Evolutionary conservation across 352 stramenopile genomes (phyloP).

Genomic region (Pythium rishiriense): DNA sequence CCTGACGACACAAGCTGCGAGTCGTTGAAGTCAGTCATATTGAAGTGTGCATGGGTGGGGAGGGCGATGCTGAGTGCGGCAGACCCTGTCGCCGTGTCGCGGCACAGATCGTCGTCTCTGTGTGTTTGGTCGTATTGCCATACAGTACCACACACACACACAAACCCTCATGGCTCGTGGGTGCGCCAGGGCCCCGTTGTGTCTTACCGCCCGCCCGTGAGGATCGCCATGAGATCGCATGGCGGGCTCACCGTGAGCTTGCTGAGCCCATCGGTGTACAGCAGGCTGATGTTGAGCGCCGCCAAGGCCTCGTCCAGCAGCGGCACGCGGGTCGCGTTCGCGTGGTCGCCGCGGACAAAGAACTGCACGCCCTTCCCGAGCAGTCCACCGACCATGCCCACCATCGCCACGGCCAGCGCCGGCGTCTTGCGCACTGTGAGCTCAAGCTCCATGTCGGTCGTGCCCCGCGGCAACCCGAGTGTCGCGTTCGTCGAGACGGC

Average conservation of each 20-base stretch:
- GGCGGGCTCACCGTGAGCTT: slow-evolving; percentile 32
- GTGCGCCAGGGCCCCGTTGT: too few species aligned
- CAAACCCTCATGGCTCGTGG: too few species aligned
- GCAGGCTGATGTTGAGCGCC: slow-evolving; percentile 56
- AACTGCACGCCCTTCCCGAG: slow-evolving; percentile 43
- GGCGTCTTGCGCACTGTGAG: slow-evolving; percentile 40
- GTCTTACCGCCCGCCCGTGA: slow-evolving; percentile 13
- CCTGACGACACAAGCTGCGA: too few species aligned
- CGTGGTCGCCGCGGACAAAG: slow-evolving; percentile 55
- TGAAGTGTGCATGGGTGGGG: too few species aligned
- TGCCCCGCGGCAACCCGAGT: slow-evolving; percentile 32
- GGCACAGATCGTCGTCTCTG: too few species aligned
- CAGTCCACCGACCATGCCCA: slow-evolving; percentile 44
- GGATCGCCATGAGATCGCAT: slow-evolving; percentile 21
- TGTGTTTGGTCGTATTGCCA: background rate
- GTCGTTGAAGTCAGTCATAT: too few species aligned
- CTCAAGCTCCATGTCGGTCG: slow-evolving; percentile 50
- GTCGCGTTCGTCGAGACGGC: slow-evolving; percentile 41
- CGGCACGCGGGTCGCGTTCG: slow-evolving; percentile 41
- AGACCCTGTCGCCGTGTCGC: too few species aligned
- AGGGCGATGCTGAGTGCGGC: too few species aligned
- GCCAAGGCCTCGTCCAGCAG: slow-evolving; percentile 43
- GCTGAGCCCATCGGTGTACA: slow-evolving; percentile 55
- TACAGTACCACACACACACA: too few species aligned
- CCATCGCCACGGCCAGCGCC: slow-evolving; percentile 26